Conservation (phyloP, 108 stramenopile genomes). For the Conticribra guillardii region DNA sequence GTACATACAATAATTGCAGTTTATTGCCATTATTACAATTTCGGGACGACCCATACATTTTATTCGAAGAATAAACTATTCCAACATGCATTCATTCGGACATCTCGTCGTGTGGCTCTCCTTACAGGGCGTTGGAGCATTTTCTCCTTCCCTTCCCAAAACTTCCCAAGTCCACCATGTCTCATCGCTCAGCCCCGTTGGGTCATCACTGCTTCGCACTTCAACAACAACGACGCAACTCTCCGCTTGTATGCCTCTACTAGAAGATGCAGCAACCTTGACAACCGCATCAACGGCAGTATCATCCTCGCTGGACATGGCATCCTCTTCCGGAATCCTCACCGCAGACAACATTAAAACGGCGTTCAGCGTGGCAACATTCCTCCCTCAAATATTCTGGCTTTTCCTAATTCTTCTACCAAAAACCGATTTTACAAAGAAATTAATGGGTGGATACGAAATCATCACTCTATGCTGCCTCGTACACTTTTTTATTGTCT, state of each 20-base stretch:
- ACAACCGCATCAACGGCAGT: no score
- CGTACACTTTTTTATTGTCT: conserved; percentile 84
- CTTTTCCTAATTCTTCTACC: conserved; percentile 75
- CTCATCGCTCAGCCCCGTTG: no score
- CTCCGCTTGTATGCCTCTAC: not conserved
- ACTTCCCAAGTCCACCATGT: no score
- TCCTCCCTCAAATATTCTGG: conserved; percentile 86
- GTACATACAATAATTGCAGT: no score
- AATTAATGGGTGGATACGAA: conserved; percentile 69
- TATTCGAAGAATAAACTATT: no score
- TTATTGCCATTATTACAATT: no score
- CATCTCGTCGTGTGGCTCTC: no score
- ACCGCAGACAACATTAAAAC: conserved; percentile 65
- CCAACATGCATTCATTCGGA: no score
- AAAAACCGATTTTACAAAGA: conserved; percentile 65
- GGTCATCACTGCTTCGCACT: no score
- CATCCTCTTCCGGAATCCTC: conserved; percentile 29
- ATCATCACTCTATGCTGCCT: conserved; percentile 65
- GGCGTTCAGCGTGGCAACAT: conserved; percentile 84
- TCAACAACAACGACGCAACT: not conserved
- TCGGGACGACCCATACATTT: no score
- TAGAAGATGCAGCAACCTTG: not conserved
- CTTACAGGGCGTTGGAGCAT: no score
- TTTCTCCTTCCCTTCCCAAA: no score
- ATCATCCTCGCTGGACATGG: conserved; percentile 12